A percentile compares a stretch with the other conserved stretches of the same genome.
Evolutionary conservation across 305 asterid species (phyloP).

Genomic region (Fraxinus greggii): DNA sequence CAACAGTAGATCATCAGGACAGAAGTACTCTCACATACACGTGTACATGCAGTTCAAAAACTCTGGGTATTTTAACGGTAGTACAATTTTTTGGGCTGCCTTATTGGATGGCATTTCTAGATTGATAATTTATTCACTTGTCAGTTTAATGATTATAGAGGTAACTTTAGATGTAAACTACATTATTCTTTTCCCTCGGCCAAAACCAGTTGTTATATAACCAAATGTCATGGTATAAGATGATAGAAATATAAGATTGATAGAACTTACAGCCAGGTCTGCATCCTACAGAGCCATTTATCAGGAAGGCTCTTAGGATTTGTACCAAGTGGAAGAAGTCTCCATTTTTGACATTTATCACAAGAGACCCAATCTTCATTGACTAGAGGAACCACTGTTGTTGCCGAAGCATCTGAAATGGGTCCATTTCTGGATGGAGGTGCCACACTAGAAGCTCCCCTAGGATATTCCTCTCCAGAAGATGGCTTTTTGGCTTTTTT

Average conservation of each 20-base stretch:
- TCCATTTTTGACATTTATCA: conserved; percentile 85
- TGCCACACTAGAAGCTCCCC: conserved; percentile 38
- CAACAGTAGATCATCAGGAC: conserved; percentile 29
- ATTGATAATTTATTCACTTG: neutral
- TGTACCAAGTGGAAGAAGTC: conserved; percentile 89
- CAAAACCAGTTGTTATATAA: conserved; percentile 25
- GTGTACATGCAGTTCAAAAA: neutral
- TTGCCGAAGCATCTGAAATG: conserved; percentile 45
- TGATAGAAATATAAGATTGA: conserved; percentile 28
- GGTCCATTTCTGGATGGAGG: conserved; percentile 41
- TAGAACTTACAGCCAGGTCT: conserved; percentile 90
- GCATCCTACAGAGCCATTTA: conserved; percentile 94
- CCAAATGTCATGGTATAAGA: conserved; percentile 24
- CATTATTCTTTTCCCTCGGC: conserved; percentile 9
- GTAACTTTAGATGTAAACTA: neutral
- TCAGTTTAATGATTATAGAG: neutral
- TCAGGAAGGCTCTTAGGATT: conserved; percentile 81
- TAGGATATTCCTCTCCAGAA: conserved; percentile 35
- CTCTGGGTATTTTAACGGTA: neutral
- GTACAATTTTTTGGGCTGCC: neutral
- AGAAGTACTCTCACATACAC: conserved; percentile 13
- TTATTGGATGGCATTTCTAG: conserved; percentile 1
- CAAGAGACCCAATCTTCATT: conserved; percentile 91
- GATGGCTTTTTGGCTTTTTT: conserved; percentile 41
- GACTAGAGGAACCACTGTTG: conserved; percentile 53